phyloP scores from a whole-genome alignment of 768 basidiomycete species.

The Leccinum uliginosum region DNA sequence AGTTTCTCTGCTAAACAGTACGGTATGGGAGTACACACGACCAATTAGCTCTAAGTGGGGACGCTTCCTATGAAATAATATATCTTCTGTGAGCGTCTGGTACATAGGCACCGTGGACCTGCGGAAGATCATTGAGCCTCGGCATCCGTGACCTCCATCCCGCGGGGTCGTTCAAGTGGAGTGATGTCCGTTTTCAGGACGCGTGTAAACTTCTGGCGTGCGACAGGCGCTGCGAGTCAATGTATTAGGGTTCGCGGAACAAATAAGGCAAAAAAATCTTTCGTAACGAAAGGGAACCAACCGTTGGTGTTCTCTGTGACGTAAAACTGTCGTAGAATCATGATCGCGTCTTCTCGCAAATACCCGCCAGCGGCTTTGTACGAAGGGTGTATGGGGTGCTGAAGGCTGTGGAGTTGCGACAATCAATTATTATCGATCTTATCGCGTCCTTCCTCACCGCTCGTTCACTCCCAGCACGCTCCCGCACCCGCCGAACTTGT shows the following conservation, averaged over 20 bases:
- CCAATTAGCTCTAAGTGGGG: neutral
- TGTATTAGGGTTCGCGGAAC: slow-evolving; percentile 9
- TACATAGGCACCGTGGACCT: neutral
- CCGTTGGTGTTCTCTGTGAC: slow-evolving; percentile 92
- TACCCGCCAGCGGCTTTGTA: slow-evolving; percentile 77
- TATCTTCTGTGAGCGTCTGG: neutral
- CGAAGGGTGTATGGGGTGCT: slow-evolving; percentile 68
- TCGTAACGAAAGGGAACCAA: slow-evolving; percentile 30
- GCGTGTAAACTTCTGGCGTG: slow-evolving; percentile 82
- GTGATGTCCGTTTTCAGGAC: slow-evolving; percentile 79
- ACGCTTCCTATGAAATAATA: neutral
- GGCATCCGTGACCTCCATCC: neutral
- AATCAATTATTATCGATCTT: neutral
- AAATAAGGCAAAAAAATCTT: neutral
- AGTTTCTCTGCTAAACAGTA: neutral
- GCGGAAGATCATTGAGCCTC: neutral
- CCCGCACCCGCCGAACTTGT: slow-evolving; percentile 94
- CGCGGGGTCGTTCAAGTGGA: slow-evolving; percentile 3
- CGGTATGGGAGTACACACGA: neutral
- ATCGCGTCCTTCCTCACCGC: slow-evolving; percentile 41
- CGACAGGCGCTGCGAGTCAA: slow-evolving; percentile 66
- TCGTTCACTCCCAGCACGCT: slow-evolving; percentile 88
- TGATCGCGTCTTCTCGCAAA: slow-evolving; percentile 78
- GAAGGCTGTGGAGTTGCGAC: slow-evolving; percentile 41
- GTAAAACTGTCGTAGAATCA: slow-evolving; percentile 84